Evolutionary conservation across 2,329 filamentous ascomycete genomes (phyloP).

Genomic region (Didymella keratinophila): DNA sequence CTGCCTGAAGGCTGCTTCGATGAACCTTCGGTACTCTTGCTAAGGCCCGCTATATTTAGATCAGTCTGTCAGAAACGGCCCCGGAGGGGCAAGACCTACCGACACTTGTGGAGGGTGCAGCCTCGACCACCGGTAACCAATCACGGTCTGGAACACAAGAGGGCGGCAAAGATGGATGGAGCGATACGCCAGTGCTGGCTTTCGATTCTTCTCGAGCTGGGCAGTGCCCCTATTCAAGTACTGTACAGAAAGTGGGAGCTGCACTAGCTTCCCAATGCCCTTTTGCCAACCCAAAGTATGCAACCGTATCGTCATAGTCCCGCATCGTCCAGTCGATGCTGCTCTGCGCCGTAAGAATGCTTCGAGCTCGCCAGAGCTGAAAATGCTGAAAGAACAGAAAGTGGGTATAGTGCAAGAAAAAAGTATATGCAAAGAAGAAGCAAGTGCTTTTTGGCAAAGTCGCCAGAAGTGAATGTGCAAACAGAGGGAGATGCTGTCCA

Average conservation of each 20-base stretch:
- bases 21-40: conserved; percentile 16
- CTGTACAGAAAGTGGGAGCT: conserved; percentile 45
- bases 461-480: conserved; percentile 23
- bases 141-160: conserved; percentile 10
- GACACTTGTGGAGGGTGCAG: conserved; percentile 18
- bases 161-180: conserved; percentile 20
- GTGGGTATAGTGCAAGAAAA: conserved; percentile 51
- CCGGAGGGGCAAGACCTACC: conserved; percentile 15
- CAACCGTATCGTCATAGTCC: conserved; percentile 25
- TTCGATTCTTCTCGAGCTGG: conserved; percentile 34
- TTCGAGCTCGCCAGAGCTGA: conserved; percentile 28
- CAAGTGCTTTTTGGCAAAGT: conserved; percentile 36
- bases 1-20: conserved; percentile 28
- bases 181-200: conserved; percentile 39
- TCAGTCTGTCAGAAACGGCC: conserved; percentile 18
- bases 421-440: conserved; percentile 50
- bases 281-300: conserved; percentile 19
- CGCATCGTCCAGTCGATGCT: conserved; percentile 1
- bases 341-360: conserved; percentile 35
- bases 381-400: conserved; percentile 49
- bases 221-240: conserved; percentile 33
- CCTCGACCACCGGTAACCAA: conserved; percentile 16
- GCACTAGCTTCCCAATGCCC: conserved; percentile 45
- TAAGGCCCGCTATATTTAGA: conserved; percentile 29
- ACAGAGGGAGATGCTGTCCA: conserved; percentile 51